Evolutionary conservation across 1,284 basidiomycete genomes (phyloP), one percentile per base, ranked within the genome.

Genomic region (Laetiporus sulphureus): DNA sequence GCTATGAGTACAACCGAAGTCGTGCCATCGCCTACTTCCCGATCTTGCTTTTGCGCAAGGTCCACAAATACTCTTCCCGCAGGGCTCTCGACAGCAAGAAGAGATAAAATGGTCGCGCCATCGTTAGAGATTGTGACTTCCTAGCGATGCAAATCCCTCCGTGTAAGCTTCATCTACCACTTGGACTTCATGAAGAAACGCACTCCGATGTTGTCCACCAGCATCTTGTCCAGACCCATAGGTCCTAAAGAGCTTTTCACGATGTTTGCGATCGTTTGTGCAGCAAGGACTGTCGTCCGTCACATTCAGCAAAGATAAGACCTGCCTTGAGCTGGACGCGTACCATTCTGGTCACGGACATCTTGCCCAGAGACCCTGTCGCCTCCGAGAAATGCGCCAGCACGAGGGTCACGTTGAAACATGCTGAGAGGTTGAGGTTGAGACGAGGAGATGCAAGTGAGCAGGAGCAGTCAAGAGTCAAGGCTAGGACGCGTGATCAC

Each of bases 91-190:
- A 97, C 93, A 32, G 91, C 83, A 34, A 98, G 72, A 18, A 99
- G 75, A 25, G 90, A 85, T 32, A 99, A 80, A 55, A 99, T 99
- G 23, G 96, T 99, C 19, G 96, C 96, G 38, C 96, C 96, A 68
- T 99, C 96, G 67, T 99, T 99, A 44, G 95, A 97, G 64, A 99
- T 99, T 30, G 95, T 99, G 33, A 99, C 94, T 75, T 99, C 96
- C 88, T 92, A 43, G 25, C 5, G 13, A 38, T 25, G 32, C 18
- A 29, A 32, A 15, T 32, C 23, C 31, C 11, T 8, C n/a, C 27
- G 32, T 7, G 32, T 32, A 12, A 32, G 32, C 32, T 12, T 7
- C 32, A 29, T 35, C n/a, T n/a, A n/a, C n/a, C n/a, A n/a, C n/a
- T n/a, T n/a, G n/a, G n/a, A n/a, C n/a, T n/a, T n/a, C 21, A 22